A percentile compares a stretch with the other conserved stretches of the same genome.
Conservation (phyloP, 2,329 filamentous ascomycete genomes). For the Pseudopyrenochaeta lycopersici region DNA sequence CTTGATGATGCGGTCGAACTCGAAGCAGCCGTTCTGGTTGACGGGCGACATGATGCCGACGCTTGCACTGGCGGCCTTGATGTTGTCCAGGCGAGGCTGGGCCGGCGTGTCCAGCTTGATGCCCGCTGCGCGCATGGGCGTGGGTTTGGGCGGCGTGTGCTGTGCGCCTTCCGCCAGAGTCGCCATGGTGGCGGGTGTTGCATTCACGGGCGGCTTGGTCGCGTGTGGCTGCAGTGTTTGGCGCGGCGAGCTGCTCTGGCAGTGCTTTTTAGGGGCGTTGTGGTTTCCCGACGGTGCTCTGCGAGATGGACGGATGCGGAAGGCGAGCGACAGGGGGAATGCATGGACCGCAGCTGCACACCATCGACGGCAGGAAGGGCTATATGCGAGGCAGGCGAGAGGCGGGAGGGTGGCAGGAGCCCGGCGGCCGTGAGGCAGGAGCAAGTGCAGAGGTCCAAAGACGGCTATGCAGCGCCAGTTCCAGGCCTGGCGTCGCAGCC, state of each 20-base stretch:
- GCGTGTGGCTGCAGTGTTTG: conserved; percentile 5
- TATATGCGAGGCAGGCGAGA: neutral
- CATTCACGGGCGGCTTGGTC: conserved; percentile 24
- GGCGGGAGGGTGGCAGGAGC: no score
- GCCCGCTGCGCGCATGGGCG: conserved; percentile 18
- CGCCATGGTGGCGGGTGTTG: conserved; percentile 14
- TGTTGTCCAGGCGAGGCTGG: conserved; percentile 33
- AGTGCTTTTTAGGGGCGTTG: no score
- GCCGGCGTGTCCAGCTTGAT: conserved; percentile 39
- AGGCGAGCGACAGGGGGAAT: conserved; percentile 39
- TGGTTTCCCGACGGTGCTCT: conserved; percentile 1
- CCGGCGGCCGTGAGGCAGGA: no score
- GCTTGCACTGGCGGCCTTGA: conserved; percentile 40
- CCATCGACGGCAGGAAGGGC: conserved; percentile 1
- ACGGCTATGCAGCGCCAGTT: neutral
- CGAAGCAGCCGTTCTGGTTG: conserved; percentile 94
- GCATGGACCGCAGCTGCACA: conserved; percentile 11
- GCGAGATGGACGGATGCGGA: conserved; percentile 16
- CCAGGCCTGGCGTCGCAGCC: neutral
- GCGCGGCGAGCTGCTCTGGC: conserved; percentile 3
- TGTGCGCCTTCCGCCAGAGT: conserved; percentile 34
- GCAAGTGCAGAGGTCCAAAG: neutral
- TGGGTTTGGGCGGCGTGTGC: neutral
- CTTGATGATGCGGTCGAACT: conserved; percentile 93
- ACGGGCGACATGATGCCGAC: conserved; percentile 81